Base-by-base conservation (phyloP, 1,139 yeast species). In the Debaryomyces singareniensis region DNA sequence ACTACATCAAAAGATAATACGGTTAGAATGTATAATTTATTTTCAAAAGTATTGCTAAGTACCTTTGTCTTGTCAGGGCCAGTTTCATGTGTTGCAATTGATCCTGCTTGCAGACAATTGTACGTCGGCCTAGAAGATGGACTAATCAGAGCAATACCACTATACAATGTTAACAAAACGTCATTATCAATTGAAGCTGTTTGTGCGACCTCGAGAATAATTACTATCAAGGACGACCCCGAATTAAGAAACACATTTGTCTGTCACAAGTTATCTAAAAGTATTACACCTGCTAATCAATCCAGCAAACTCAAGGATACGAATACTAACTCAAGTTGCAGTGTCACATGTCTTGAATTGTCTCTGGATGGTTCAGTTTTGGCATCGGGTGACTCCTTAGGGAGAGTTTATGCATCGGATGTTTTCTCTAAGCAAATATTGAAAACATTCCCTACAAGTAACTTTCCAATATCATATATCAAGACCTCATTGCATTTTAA, bases 1-100 rank as follows among this genome's bases (percentile, higher is more conserved):
- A 74, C 95, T 0, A 74, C 72, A 2, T 85, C 96, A 1, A 58
- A 62, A 28, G 97, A 91, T 51, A 69, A 77, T 24, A 87, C 96
- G 1, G 61, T 86, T 27, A 63, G 95, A 42, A 65, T 79, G 23
- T 81, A 80, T 51, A 73, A 74, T 41, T 44, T 80, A 13, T 31
- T 48, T 18, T 52, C 67, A 22, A 60, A 55, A 31, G 53, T 57
- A 22, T 58, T 80, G 24, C 55, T 83, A 13, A 71, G 89, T 7
- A 85, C 96, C 0, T 78, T 85, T 48, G 79, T 89, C 9, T 57
- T 82, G 24, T 74, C 80, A 2, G 49, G 55, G 16, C 68, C 82
- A 0, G 69, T 84, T 7, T 69, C 71, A 14, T 61, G 81, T 13
- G 38, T 91, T 12, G 68, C 77, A 0, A 58, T 73, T n/a, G 98